These are phyloP conservation scores for Aspergillus sp. DNA, from an alignment of 2,329 filamentous ascomycete species.

Conservation along the genomic window DNA sequence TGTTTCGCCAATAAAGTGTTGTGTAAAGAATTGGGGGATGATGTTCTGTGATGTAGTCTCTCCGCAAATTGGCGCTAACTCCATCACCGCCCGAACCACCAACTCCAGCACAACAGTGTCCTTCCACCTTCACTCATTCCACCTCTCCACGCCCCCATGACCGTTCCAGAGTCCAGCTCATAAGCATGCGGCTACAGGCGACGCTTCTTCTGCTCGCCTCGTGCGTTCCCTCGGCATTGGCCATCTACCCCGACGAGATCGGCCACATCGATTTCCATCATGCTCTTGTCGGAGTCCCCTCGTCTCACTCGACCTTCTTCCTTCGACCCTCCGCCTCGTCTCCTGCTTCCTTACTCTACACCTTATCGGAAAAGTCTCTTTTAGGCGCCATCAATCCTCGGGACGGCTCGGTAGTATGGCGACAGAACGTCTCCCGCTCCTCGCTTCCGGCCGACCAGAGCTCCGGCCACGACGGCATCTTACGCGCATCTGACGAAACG, in stretches of 20 bases:
- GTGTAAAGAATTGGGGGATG: neutral
- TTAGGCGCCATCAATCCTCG: constrained; percentile 87
- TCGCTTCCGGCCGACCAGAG: constrained; percentile 14
- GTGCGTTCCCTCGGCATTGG: constrained; percentile 54
- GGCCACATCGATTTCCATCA: constrained; percentile 92
- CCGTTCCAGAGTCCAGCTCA: constrained; percentile 23
- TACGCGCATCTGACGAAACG: constrained; percentile 76
- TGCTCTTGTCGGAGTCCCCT: constrained; percentile 79
- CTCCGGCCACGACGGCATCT: constrained; percentile 35
- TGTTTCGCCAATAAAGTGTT: neutral
- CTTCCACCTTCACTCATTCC: constrained; percentile 12
- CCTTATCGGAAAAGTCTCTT: constrained; percentile 78
- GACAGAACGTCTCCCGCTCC: constrained; percentile 66
- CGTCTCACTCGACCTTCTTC: constrained; percentile 86
- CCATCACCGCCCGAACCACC: constrained; percentile 21
- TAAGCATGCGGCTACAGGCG: constrained; percentile 42
- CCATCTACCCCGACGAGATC: constrained; percentile 87
- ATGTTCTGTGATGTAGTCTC: no score
- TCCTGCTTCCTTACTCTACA: constrained; percentile 87
- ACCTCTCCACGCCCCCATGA: constrained; percentile 30
- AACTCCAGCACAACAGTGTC: constrained; percentile 4
- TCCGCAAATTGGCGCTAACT: neutral
- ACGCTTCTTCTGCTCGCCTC: constrained; percentile 39
- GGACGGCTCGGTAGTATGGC: constrained; percentile 81
- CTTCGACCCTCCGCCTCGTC: constrained; percentile 79